A percentile compares a stretch with the other conserved stretches of the same genome.
These are phyloP conservation scores for Aspergillus transmontanensis DNA, from an alignment of 2,329 filamentous ascomycete species.

Conservation along the genomic window DNA sequence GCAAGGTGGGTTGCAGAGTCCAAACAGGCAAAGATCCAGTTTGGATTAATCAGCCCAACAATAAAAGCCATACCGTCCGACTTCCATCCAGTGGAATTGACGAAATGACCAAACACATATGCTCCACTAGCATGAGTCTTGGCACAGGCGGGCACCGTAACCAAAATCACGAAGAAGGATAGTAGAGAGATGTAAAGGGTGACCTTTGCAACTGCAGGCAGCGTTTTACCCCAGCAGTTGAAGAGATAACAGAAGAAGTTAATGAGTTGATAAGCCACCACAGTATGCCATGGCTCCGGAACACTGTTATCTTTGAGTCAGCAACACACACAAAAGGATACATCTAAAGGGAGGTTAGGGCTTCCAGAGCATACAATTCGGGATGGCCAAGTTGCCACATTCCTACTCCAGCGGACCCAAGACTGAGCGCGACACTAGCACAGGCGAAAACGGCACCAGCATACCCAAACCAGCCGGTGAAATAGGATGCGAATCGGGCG, in stretches of 20 bases:
- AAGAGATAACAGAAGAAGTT: slow-evolving; percentile 54
- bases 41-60: slow-evolving; percentile 55
- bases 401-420: slow-evolving; percentile 53
- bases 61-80: slow-evolving; percentile 55
- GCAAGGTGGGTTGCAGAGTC: slow-evolving; percentile 55
- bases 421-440: slow-evolving; percentile 54
- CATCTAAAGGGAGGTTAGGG: not conserved
- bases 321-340: slow-evolving; percentile 11
- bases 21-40: slow-evolving; percentile 55
- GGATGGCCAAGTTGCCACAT: slow-evolving; percentile 57
- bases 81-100: slow-evolving; percentile 56
- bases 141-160: slow-evolving; percentile 51
- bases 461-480: slow-evolving; percentile 57
- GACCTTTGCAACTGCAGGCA: slow-evolving; percentile 44
- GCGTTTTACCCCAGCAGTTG: slow-evolving; percentile 46
- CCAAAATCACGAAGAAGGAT: slow-evolving; percentile 52
- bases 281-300: slow-evolving; percentile 38
- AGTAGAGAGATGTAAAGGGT: slow-evolving; percentile 51
- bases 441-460: slow-evolving; percentile 58
- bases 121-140: slow-evolving; percentile 49
- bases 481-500: slow-evolving; percentile 49
- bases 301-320: slow-evolving; percentile 26
- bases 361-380: slow-evolving; percentile 47
- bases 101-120: slow-evolving; percentile 56
- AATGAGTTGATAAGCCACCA: slow-evolving; percentile 51